Evolutionary conservation across 2,329 filamentous ascomycete genomes (phyloP).

Genomic region (Sarocladium strictum): DNA sequence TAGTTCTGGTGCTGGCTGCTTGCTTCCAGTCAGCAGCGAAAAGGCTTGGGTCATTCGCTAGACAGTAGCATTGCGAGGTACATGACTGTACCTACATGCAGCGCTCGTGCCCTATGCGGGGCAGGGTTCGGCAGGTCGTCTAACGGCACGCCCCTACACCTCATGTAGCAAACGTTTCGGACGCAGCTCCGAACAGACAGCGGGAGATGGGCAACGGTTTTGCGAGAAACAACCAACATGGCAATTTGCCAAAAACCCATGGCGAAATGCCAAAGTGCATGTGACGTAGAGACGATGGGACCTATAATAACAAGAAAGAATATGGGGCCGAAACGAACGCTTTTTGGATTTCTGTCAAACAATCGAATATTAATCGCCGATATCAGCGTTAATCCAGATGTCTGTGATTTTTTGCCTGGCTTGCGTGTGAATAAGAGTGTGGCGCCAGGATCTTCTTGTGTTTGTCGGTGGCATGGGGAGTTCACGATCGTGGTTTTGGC

Average conservation of each 20-base stretch:
- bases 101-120: no score
- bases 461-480: neutral
- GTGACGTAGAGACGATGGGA: neutral
- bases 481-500: constrained; percentile 3
- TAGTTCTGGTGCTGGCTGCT: no score
- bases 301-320: neutral
- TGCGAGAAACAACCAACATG: neutral
- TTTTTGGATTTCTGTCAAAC: no score
- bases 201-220: constrained; percentile 6
- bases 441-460: neutral
- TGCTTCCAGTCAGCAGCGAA: no score
- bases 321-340: neutral
- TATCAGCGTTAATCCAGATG: neutral
- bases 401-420: neutral
- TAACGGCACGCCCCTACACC: neutral
- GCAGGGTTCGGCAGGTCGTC: neutral
- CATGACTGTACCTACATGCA: no score
- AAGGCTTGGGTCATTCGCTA: no score
- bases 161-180: neutral
- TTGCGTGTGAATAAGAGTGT: neutral
- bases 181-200: neutral
- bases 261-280: neutral
- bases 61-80: no score
- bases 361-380: neutral
- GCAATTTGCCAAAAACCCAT: neutral